A percentile compares a stretch with the other conserved stretches of the same genome.
These are phyloP conservation scores for Aspergillus wentii DNA, from an alignment of 495 filamentous ascomycete genomes.

Conservation along the genomic window DNA sequence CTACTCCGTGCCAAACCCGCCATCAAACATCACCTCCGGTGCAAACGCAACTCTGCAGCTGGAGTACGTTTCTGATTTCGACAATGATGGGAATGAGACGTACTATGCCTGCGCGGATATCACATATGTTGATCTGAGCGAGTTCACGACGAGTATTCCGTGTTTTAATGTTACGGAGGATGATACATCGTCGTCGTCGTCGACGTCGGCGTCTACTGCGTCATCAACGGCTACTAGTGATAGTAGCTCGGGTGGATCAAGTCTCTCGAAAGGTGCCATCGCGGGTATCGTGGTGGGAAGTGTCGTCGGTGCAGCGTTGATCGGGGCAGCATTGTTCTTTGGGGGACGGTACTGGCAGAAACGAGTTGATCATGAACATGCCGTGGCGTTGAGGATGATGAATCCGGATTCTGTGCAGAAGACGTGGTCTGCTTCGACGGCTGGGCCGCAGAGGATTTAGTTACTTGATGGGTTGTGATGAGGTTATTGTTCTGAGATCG, in stretches of 20 bases:
- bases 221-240: slow-evolving; percentile 1
- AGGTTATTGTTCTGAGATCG: too few relatives aligned
- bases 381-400: slow-evolving; percentile 1
- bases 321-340: background rate
- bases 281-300: slow-evolving; percentile 43
- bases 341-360: background rate
- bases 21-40: slow-evolving; percentile 28
- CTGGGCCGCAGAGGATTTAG: background rate
- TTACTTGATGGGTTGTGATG: too few relatives aligned
- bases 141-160: slow-evolving; percentile 34
- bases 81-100: slow-evolving; percentile 38
- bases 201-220: slow-evolving; percentile 5
- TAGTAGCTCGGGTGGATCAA: slow-evolving; percentile 5
- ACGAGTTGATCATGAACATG: background rate
- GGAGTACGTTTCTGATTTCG: slow-evolving; percentile 40
- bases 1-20: slow-evolving; percentile 39
- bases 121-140: slow-evolving; percentile 34
- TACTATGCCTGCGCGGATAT: slow-evolving; percentile 51
- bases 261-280: slow-evolving; percentile 38
- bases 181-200: slow-evolving; percentile 11
- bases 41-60: slow-evolving; percentile 49
- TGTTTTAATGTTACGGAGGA: slow-evolving; percentile 47
- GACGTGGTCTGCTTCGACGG: slow-evolving; percentile 1
- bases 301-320: background rate
- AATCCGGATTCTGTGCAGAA: slow-evolving; percentile 4